Conservation (phyloP, 148 eudicot species). For the Camellia lanceoleosa region DNA sequence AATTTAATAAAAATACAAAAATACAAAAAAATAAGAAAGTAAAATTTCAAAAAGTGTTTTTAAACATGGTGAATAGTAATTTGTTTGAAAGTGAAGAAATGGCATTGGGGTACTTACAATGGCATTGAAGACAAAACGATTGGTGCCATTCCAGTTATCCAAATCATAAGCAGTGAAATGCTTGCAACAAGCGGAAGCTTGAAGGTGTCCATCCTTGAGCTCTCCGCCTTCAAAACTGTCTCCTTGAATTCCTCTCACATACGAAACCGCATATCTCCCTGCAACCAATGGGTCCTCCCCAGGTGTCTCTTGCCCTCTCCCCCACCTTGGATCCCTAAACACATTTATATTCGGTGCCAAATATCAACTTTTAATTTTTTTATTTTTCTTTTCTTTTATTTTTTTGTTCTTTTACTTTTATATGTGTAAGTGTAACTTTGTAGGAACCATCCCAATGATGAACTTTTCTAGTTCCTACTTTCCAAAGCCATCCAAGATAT, state of each 20-base stretch:
- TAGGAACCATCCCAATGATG: too few relatives aligned
- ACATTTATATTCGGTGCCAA: constrained; percentile 80
- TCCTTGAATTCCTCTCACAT: constrained; percentile 69
- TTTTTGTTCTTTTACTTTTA: too few relatives aligned
- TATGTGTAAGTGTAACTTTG: too few relatives aligned
- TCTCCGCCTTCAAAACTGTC: constrained; percentile 49
- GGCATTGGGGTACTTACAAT: constrained; percentile 31
- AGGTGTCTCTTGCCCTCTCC: constrained; percentile 23
- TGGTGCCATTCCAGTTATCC: constrained; percentile 57
- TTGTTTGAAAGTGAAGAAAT: background rate
- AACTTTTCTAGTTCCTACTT: too few relatives aligned
- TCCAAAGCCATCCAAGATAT: too few relatives aligned
- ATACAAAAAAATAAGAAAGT: too few relatives aligned
- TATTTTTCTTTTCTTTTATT: too few relatives aligned
- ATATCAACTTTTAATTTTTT: too few relatives aligned
- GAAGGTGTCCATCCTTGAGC: constrained; percentile 37
- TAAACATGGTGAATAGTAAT: too few relatives aligned
- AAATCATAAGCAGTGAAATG: constrained; percentile 76
- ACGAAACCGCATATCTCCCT: constrained; percentile 56
- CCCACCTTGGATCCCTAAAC: constrained; percentile 83
- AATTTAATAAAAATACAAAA: too few relatives aligned
- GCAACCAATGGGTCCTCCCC: constrained; percentile 61
- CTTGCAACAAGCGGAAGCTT: constrained; percentile 77
- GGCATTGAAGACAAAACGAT: constrained; percentile 63
- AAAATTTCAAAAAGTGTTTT: too few relatives aligned